Conservation (phyloP, 2,329 filamentous ascomycete genomes). For the Talaromyces sp. region DNA sequence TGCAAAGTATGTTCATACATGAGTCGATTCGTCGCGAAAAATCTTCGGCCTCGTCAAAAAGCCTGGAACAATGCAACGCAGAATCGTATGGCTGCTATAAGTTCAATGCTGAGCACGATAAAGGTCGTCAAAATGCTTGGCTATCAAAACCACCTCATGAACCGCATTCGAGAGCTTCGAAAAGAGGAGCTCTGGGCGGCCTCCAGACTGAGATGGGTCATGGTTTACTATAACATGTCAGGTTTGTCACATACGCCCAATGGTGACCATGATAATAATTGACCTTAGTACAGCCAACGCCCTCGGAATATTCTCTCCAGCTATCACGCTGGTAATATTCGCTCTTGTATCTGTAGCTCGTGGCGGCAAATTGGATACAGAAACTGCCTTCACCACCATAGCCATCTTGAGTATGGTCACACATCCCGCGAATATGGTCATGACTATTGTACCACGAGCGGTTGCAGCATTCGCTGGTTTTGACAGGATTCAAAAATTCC, state of each 20-base stretch:
- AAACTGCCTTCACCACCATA: constrained; percentile 27
- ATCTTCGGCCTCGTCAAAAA: constrained; percentile 40
- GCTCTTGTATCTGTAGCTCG: constrained; percentile 28
- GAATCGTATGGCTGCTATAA: constrained; percentile 48
- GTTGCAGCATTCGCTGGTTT: constrained; percentile 40
- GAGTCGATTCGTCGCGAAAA: constrained; percentile 34
- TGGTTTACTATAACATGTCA: constrained; percentile 41
- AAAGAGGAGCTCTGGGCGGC: constrained; percentile 41
- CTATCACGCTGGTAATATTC: constrained; percentile 31
- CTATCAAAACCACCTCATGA: constrained; percentile 40
- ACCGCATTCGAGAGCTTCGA: constrained; percentile 38
- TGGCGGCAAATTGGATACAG: constrained; percentile 27
- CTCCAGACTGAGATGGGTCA: constrained; percentile 38
- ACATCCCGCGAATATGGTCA: constrained; percentile 23
- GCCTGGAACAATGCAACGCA: constrained; percentile 52
- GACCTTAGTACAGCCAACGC: not conserved
- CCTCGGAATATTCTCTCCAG: constrained; percentile 12
- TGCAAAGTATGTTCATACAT: constrained; percentile 31
- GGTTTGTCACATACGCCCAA: constrained; percentile 23
- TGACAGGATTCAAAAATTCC: constrained; percentile 40
- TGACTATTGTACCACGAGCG: constrained; percentile 31
- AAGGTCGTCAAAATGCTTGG: constrained; percentile 53
- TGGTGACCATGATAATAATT: not conserved
- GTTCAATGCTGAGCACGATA: constrained; percentile 49
- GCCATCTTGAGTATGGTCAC: constrained; percentile 28